Conservation (phyloP, 2,329 filamentous ascomycete genomes). For the Ceratocystis smalleyi region DNA sequence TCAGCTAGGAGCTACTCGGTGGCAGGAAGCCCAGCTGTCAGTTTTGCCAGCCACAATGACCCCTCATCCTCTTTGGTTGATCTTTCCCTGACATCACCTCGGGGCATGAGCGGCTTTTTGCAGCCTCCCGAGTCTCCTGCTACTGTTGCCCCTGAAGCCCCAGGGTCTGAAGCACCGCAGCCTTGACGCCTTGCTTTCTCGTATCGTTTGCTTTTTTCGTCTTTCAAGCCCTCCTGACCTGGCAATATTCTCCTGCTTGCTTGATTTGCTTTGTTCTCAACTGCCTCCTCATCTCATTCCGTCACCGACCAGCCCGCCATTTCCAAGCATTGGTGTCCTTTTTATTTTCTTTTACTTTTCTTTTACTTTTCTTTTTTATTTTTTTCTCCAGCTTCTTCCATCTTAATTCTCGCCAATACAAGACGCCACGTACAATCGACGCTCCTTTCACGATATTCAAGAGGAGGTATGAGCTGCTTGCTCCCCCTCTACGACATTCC, state of each 20-base stretch:
- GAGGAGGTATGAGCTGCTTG: background rate
- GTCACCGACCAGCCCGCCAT: background rate
- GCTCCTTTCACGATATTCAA: constrained; percentile 10
- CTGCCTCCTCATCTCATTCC: background rate
- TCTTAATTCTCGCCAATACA: constrained; percentile 10
- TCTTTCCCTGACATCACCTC: background rate
- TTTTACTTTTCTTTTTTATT: background rate
- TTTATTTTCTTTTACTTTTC: background rate
- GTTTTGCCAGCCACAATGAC: constrained; percentile 3
- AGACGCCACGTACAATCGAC: constrained; percentile 16
- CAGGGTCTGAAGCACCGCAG: background rate
- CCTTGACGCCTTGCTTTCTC: background rate
- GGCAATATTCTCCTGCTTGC: background rate
- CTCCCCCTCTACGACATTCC: constrained; percentile 8
- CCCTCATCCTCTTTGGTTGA: background rate
- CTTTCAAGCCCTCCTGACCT: background rate
- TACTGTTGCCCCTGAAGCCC: background rate
- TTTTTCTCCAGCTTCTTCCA: background rate
- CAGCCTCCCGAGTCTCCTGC: constrained; percentile 1
- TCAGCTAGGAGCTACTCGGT: constrained; percentile 7
- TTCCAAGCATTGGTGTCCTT: background rate
- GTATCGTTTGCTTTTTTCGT: background rate
- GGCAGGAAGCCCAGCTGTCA: constrained; percentile 11
- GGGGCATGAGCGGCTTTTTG: background rate
- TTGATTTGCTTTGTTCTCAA: background rate